A percentile compares a stretch with the other conserved stretches of the same genome.
Conservation (phyloP, 768 basidiomycete species). For the Termitomyces sp. region DNA sequence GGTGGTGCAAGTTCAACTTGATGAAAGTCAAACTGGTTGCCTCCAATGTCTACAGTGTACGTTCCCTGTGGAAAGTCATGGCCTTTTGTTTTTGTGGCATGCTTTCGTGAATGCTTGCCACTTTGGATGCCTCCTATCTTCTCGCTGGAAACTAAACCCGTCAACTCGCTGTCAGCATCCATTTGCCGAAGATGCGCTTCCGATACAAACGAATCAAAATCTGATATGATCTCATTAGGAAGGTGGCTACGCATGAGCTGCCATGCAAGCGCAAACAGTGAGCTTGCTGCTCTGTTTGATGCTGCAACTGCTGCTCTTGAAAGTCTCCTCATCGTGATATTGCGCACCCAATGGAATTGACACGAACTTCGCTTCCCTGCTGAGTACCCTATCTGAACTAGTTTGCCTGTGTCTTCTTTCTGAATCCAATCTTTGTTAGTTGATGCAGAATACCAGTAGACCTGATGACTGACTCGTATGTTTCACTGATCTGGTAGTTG, state of each 20-base stretch:
- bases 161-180: neutral
- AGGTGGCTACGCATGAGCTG: constrained; percentile 10
- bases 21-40: constrained; percentile 8
- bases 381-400: neutral
- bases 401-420: constrained; percentile 19
- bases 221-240: constrained; percentile 11
- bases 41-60: neutral
- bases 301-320: constrained; percentile 8
- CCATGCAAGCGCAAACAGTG: constrained; percentile 18
- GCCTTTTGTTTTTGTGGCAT: too few relatives aligned
- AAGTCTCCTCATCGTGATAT: too few relatives aligned
- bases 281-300: constrained; percentile 2
- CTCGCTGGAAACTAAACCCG: neutral
- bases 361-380: neutral
- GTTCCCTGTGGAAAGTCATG: neutral
- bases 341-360: too few relatives aligned
- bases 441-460: too few relatives aligned
- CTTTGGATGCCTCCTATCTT: too few relatives aligned
- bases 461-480: too few relatives aligned
- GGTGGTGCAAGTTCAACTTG: constrained; percentile 19
- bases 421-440: neutral
- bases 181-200: neutral
- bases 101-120: too few relatives aligned
- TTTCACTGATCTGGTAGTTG: too few relatives aligned
- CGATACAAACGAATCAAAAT: neutral